phyloP scores from a whole-genome alignment of 106 monocot species.

The Ottelia alismoides region DNA sequence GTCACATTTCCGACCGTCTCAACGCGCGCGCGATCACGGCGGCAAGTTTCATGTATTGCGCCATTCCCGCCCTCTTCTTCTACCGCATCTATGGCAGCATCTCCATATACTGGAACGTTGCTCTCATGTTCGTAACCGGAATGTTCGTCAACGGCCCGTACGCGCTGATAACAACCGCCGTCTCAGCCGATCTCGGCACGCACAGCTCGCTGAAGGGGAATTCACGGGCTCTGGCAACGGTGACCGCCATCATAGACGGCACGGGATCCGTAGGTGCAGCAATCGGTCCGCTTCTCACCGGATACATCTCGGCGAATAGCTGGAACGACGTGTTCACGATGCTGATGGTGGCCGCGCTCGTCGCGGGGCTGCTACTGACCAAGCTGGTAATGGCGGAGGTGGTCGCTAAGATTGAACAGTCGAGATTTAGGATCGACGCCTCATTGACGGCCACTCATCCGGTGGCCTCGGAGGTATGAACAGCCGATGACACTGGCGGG shows the following conservation, averaged over 20 bases:
- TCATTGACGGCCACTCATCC: no score
- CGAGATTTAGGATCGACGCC: no score
- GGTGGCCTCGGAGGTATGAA: no score
- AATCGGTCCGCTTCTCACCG: slow-evolving; percentile 72
- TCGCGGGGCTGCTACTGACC: slow-evolving; percentile 70
- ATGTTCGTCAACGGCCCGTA: slow-evolving; percentile 90
- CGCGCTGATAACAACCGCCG: slow-evolving; percentile 85
- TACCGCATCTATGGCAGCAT: slow-evolving; percentile 67
- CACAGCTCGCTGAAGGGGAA: slow-evolving; percentile 74
- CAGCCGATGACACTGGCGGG: no score
- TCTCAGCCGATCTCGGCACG: slow-evolving; percentile 81
- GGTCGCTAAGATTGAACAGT: slow-evolving; percentile 29
- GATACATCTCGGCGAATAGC: slow-evolving; percentile 70
- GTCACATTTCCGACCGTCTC: slow-evolving; percentile 81
- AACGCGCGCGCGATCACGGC: slow-evolving; percentile 76
- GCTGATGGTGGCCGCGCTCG: slow-evolving; percentile 67
- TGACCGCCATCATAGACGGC: slow-evolving; percentile 89
- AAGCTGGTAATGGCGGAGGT: slow-evolving; percentile 73
- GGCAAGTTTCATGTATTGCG: slow-evolving; percentile 77
- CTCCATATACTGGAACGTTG: slow-evolving; percentile 50
- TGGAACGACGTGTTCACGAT: slow-evolving; percentile 81
- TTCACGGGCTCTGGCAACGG: slow-evolving; percentile 76
- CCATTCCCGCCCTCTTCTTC: slow-evolving; percentile 70
- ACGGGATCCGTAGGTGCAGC: slow-evolving; percentile 89
- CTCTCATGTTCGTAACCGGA: slow-evolving; percentile 69